Conservation (phyloP, 257 asterid genomes). For the Primulina tabacum region DNA sequence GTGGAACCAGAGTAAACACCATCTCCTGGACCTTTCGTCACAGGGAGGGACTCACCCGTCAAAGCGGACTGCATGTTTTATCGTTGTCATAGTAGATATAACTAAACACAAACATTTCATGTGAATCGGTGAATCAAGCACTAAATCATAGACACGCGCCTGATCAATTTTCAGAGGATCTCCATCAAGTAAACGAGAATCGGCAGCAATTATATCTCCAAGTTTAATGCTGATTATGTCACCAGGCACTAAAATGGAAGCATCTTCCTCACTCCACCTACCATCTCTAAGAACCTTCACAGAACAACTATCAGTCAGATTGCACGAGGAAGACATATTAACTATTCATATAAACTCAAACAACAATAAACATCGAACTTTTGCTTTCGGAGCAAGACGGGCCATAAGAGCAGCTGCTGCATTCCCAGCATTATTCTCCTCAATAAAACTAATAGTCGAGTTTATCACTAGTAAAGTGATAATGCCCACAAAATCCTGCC, state of each 20-base stretch:
- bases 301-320: constrained; percentile 28
- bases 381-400: constrained; percentile 92
- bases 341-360: not conserved
- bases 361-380: constrained; percentile 35
- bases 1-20: constrained; percentile 98
- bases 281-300: constrained; percentile 89
- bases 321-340: not conserved
- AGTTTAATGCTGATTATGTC: constrained; percentile 82
- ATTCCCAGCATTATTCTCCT: constrained; percentile 99
- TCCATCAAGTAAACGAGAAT: constrained; percentile 90
- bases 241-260: constrained; percentile 82
- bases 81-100: constrained; percentile 8
- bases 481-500: constrained; percentile 99
- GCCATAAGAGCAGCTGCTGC: constrained; percentile 99
- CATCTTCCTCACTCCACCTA: constrained; percentile 90
- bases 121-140: constrained; percentile 20
- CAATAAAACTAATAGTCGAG: constrained; percentile 93
- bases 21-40: constrained; percentile 92
- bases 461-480: constrained; percentile 79
- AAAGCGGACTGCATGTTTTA: constrained; percentile 77
- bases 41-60: constrained; percentile 97
- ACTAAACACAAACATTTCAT: not conserved
- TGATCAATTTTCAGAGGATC: constrained; percentile 97
- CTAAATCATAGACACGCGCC: constrained; percentile 36
- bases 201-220: constrained; percentile 94